Evolutionary conservation across 768 basidiomycete species (phyloP), one percentile per base, ranked within the genome.

Genomic region (Porpolomopsis calyptriformis): DNA sequence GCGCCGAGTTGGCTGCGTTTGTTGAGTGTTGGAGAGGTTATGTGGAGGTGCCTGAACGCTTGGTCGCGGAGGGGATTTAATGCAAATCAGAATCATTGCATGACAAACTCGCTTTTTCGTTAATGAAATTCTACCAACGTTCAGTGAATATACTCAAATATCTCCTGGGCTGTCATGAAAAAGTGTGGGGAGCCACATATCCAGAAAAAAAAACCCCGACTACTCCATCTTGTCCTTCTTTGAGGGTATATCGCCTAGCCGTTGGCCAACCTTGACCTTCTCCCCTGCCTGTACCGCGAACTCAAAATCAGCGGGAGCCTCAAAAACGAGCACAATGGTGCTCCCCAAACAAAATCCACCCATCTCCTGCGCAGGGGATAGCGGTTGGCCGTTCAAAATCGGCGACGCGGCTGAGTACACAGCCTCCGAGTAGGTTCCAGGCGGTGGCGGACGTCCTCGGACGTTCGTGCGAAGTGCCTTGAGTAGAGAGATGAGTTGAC

Each of bases 301-400:
- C 61, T 78, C 74, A 59, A 93, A 99, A 27, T 78, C 66, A 44
- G 71, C 66, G 0, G 96, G 94, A 0, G 93, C 96, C 65, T 99
- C 96, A 57, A 97, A 96, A 1, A 98, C 89, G 39, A 98, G 73
- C 16, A 99, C 94, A 56, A 98, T 88, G 4, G 94, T 98, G 63
- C 86, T 90, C 4, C 93, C 93, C 3, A 98, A 70, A 56, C 82
- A 85, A 67, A 99, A 99, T 1, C 93, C 96, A 25, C 96, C 96
- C 86, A 97, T 90, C 68, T 99, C 93, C 61, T 96, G 87, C 1
- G 88, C 93, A 1, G 85, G 73, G 0, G 69, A 70, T 37, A 97
- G 71, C 1, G 94, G 93, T 57, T 96, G 91, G 0, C 96, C 96
- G 14, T 79, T 74, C 27, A 98, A 72, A 22, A 98, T 64, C 0